Base-by-base conservation (phyloP, 2,329 filamentous ascomycete species). In the Chaetomium sp. region DNA sequence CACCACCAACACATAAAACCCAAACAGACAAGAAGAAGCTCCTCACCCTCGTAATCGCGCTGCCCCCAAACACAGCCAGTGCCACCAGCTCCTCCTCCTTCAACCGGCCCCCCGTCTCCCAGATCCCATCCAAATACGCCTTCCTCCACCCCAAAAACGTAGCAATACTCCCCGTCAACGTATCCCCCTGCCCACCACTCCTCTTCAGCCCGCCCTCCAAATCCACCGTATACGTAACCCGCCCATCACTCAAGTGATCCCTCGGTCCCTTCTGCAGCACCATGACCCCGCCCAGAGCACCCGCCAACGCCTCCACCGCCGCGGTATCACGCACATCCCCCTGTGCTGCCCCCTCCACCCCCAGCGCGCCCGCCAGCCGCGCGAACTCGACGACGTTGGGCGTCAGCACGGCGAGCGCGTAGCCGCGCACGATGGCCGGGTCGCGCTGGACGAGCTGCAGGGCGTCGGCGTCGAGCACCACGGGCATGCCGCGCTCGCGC, bases 361-460 rank as follows among this genome's bases (percentile, higher is more conserved):
- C 86, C 65, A 95, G 82, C 1, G 87, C 84, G 76, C 92, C 90
- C 65, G 92, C 93, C 50, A 99, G 77, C 13, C 93, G 83, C 1
- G 85, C 88, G 74, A 98, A 98, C 76, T 99, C 95, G 4, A 96
- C 92, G 0, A 97, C 90, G 69, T 99, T 99, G 1, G 95, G 95
- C 50, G 95, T 99, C 64, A 99, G 79, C 60, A 99, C 92, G 60
- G 92, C 96, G 66, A 91, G 86, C 55, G 82, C 83, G 79, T 94
- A 98, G 0, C 93, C 93, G 25, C 86, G 83, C 1, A 99, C 86
- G 0, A 98, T 79, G 38, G 87, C 87, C 0, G 93, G 93, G 57
- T 89, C 80, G 33, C 85, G 87, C 72, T 92, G 89, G 13, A 96
- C 89, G 1, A 98, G 78, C 67, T 87, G 86, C 29, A 99, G 80